Evolutionary conservation across 2,329 filamentous ascomycete genomes (phyloP), one percentile per base, ranked within the genome.

Genomic region (Raffaelea ambrosiae): DNA sequence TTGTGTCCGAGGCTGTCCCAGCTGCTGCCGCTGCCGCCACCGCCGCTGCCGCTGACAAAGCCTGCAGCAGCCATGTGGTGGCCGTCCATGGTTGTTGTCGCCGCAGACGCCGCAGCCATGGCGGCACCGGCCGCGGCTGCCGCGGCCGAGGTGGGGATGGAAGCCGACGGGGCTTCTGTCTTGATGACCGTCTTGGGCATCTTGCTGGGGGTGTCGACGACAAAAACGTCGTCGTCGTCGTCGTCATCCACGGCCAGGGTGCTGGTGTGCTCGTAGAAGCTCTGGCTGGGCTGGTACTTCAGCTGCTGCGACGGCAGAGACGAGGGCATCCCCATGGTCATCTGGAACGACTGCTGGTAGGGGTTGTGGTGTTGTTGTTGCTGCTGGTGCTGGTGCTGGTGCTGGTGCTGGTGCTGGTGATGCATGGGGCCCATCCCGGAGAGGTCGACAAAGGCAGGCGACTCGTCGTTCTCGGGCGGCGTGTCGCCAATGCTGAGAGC

Each of bases 121-220:
- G 26, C 31, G 20, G 20, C 20, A 22, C 31, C 18, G 9, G 20
- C 43, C 9, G 31, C 43, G 5, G 18, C 13, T 5, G 20, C 19
- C 14, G 35, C 31, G 10, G 18, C 22, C 14, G 22, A n/a, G 31
- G 14, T 9, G 35, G 35, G 35, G 11, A 38, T n/a, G 9, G 8
- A 10, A 14, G 35, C 11, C 35, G 18, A 10, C 5, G 35, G 5
- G 35, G 33, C 14, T n/a, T 21, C 29, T n/a, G n/a, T n/a, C n/a
- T n/a, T n/a, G n/a, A n/a, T n/a, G n/a, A n/a, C 47, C 41, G 31
- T 35, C 46, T 48, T 20, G 22, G 52, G 50, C n/a, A 18, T 39
- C 60, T 68, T 70, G 20, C 63, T 65, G 2, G 66, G 66, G 2
- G 66, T 69, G 21, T 63, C 59, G 21, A 67, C 59, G 48, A 61